Conservation (phyloP, 2,329 filamentous ascomycete species). For the Pseudogymnoascus sp. region DNA sequence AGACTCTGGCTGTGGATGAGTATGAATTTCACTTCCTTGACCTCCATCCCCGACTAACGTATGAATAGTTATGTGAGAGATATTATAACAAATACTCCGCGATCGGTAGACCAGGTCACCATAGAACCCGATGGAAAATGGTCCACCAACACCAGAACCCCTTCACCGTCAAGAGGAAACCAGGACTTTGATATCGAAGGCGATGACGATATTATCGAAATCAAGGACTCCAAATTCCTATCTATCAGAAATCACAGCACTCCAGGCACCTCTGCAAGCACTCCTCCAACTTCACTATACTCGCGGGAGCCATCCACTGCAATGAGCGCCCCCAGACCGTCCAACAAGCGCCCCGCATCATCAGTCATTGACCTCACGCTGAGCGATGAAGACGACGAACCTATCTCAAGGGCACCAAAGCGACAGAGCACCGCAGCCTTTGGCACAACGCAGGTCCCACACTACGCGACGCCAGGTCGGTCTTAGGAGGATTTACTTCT, state of each 20-base stretch:
- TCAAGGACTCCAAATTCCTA: conserved; percentile 29
- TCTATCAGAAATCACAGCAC: conserved; percentile 34
- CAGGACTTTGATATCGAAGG: conserved; percentile 33
- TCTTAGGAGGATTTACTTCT: background rate
- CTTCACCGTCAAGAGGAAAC: conserved; percentile 16
- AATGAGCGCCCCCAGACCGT: conserved; percentile 23
- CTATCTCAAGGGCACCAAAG: conserved; percentile 28
- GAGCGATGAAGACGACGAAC: conserved; percentile 45
- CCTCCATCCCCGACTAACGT: background rate
- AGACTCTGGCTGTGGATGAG: conserved; percentile 80
- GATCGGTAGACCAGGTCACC: conserved; percentile 72
- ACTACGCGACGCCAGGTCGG: background rate
- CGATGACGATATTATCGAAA: conserved; percentile 45
- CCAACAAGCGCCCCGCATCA: conserved; percentile 38
- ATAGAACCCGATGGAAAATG: conserved; percentile 84
- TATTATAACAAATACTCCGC: conserved; percentile 68
- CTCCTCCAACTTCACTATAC: conserved; percentile 19
- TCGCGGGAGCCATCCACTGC: conserved; percentile 33
- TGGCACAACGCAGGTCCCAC: background rate
- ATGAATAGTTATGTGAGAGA: conserved; percentile 72
- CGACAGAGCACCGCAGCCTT: conserved; percentile 19
- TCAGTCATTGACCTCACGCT: conserved; percentile 49
- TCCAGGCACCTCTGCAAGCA: conserved; percentile 18
- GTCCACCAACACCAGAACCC: conserved; percentile 37
- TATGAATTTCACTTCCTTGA: conserved; percentile 39